Base-by-base conservation (phyloP, 164 flowering plant genomes). In the Liriodendron chinense region DNA sequence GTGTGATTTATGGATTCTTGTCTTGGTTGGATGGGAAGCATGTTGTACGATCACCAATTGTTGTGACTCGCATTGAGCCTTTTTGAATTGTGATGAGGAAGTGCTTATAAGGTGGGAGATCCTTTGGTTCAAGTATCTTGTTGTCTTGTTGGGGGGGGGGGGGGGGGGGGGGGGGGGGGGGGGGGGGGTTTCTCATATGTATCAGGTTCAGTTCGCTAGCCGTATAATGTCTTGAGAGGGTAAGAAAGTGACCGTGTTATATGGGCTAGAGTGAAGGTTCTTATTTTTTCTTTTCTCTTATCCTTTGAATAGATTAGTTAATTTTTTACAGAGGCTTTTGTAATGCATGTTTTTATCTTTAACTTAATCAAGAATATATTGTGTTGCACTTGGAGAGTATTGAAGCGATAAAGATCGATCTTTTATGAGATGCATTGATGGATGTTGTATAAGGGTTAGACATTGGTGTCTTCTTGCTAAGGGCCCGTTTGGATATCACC, bases 1-100 rank as follows among this genome's bases (percentile, higher is more conserved):
- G 93, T 72, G 90, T 87, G n/a, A 84, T 72, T 0, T 96, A 87
- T 80, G 98, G 96, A 74, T 87, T 84, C 21, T 69, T 93, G 56
- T 79, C 90, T 18, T 94, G 99, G 99, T 74, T 76, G 13, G 95
- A 92, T 75, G 98, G 94, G 22, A 90, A 85, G 75, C 98, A 92
- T 76, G 85, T 85, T 72, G 98, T 92, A 57, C 84, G 98, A 75
- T 93, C 92, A 83, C 92, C 96, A 73, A 83, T 95, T 18, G 92
- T 86, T 67, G 86, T 95, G 20, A 83, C 94, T 22, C 91, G 88
- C 63, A 23, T 83, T 2, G 78, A 81, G 14, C 90, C 95, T 0
- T 73, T 91, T 79, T 92, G 77, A 81, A 65, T 20, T 14, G n/a
- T 14, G 49, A 28, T 6, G 9, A 12, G 69, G 18, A 34, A 18